Base-by-base conservation (phyloP, 768 basidiomycete genomes). In the Tephrocybe sp. region DNA sequence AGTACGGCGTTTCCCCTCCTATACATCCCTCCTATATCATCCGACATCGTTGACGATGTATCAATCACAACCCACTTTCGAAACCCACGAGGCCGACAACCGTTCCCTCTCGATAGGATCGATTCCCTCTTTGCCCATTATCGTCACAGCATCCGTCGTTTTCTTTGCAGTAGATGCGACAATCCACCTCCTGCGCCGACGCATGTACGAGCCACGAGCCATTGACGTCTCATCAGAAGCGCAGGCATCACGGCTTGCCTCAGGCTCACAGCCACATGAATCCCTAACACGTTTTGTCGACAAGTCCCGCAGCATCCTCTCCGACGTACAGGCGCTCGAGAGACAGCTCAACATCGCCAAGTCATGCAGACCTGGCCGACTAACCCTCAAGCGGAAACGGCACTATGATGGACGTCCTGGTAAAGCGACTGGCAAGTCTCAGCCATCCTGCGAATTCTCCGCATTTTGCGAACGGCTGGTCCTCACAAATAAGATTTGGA, bases 381-480 rank as follows among this genome's bases (percentile, higher is more conserved):
- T 31, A 17, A 20, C n/a, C 3, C 14, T 23, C 3, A 39, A 39
- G 41, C 49, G 42, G 16, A 40, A 39, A 48, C 20, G 53, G n/a
- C 22, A 41, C 36, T 36, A 55, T 42, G 38, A 45, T 31, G 48
- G n/a, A n/a, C n/a, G n/a, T n/a, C n/a, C 23, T 32, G 26, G 35
- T 22, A 43, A n/a, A 41, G 49, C 16, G 4, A 34, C 23, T n/a
- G n/a, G n/a, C 19, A 22, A 32, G 14, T 40, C 20, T 22, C 39
- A 19, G 20, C 49, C 56, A 31, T 57, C 55, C 39, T 50, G 34
- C 45, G 63, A 59, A 11, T 76, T 77, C 53, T 60, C 61, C 6
- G 58, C 64, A 13, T 73, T 76, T 55, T 74, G 72, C 58, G 72
- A 75, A 39, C 68, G 67, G 4, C 64, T 76, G 17, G 53, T 76